Percentiles rank a stretch among this genome's conserved stretches.
These are phyloP conservation scores for Pouteria campechiana DNA, from an alignment of 179 eudicot species.

Conservation along the genomic window DNA sequence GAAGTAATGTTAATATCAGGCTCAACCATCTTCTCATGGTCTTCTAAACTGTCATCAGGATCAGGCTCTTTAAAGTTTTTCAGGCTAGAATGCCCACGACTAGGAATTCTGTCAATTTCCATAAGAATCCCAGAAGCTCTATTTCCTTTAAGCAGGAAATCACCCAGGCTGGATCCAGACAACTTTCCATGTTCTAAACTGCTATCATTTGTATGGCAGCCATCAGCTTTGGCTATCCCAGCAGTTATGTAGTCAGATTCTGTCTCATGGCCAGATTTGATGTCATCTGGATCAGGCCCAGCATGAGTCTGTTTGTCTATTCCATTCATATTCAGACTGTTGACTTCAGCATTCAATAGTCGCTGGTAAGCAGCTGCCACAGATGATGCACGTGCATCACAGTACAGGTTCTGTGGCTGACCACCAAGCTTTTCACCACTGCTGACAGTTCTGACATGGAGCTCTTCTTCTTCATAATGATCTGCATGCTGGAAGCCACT, in stretches of 20 bases:
- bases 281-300: constrained; percentile 17
- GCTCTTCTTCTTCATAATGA: constrained; percentile 27
- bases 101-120: too few species aligned
- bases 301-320: background rate
- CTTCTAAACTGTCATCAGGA: constrained; percentile 6
- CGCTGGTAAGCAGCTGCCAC: constrained; percentile 80
- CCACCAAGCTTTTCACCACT: constrained; percentile 70
- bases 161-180: constrained; percentile 2
- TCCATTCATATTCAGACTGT: constrained; percentile 7
- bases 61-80: constrained; percentile 7
- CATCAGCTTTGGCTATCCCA: constrained; percentile 33
- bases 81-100: too few species aligned
- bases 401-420: constrained; percentile 18
- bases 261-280: constrained; percentile 13
- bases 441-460: constrained; percentile 21
- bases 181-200: background rate
- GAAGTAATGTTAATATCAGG: too few species aligned
- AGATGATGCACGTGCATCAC: constrained; percentile 66
- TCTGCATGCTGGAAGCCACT: constrained; percentile 24
- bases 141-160: too few species aligned
- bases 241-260: background rate
- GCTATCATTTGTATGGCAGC: background rate
- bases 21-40: background rate
- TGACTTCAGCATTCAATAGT: constrained; percentile 20
- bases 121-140: too few species aligned